Base-by-base conservation (phyloP, 2,329 filamentous ascomycete genomes). In the Waltergamsia citrina region DNA sequence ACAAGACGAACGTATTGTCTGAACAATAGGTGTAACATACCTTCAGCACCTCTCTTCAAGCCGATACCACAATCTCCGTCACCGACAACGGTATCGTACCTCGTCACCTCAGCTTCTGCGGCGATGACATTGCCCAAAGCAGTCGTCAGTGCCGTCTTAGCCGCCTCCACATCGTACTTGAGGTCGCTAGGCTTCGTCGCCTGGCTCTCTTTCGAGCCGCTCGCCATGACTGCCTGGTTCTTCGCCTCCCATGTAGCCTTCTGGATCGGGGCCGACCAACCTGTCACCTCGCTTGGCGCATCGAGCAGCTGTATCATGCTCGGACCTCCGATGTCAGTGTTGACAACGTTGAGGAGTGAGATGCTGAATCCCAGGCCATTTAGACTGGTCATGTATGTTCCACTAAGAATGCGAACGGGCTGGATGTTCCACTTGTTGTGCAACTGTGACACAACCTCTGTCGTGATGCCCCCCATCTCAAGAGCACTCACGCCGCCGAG, bases 31-130 rank as follows among this genome's bases (percentile, higher is more conserved):
- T 4, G 6, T 21, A 14, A 47, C 59, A 53, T 57, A 71, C 67
- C 75, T 67, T 94, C 81, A n/a, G 87, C 86, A 32, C 87, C 87
- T 41, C 86, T 78, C 63, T 85, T 86, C 40, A 94, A 65, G 5
- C 85, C 85, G 38, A 86, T 84, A 8, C 87, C 87, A 49, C 87
- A 94, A 57, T 94, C 87, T 30, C 87, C 87, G 51, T 94, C 87
- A 27, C 87, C 87, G 17, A 94, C 85, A 10, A 92, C 75, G 0
- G 85, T 93, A 50, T 86, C 82, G 47, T 76, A 86, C 32, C 63
- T 70, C 1, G 82, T 86, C 33, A 86, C 68, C 33, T 84, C 78
- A 2, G 81, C 77, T 52, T 87, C 82, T 2, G 69, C 79, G 0
- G 63, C 67, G 41, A 85, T 70, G 11, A 87, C 61, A 23, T 63